A percentile compares a stretch with the other conserved stretches of the same genome.
Evolutionary conservation across 805 yeast genomes (phyloP).

Genomic region (Cyberlindnera bimundalis): DNA sequence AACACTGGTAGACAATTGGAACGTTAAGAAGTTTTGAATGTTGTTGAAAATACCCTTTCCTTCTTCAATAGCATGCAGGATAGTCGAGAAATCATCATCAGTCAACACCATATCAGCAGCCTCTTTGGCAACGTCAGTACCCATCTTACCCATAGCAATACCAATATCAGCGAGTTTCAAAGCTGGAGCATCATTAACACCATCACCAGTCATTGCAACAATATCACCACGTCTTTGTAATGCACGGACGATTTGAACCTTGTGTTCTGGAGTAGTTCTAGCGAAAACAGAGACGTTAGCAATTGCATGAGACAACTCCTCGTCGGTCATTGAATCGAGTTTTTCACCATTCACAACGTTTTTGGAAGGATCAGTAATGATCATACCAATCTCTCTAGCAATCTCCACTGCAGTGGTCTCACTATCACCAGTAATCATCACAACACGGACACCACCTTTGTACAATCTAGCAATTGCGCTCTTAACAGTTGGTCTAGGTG

Average conservation of each 20-base stretch:
- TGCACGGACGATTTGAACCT: conserved; percentile 84
- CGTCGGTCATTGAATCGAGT: conserved; percentile 69
- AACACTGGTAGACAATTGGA: conserved; percentile 92
- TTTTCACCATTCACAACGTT: conserved; percentile 84
- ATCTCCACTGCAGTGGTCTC: conserved; percentile 83
- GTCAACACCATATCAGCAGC: conserved; percentile 98
- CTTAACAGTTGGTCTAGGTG: conserved; percentile 88
- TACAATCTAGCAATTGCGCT: conserved; percentile 70
- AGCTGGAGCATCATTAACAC: conserved; percentile 99
- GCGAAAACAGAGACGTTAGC: conserved; percentile 87
- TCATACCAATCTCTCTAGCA: conserved; percentile 89
- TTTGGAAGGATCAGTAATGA: conserved; percentile 54
- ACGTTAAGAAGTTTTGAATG: conserved; percentile 90
- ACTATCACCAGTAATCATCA: conserved; percentile 96
- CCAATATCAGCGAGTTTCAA: conserved; percentile 94
- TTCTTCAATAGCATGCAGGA: conserved; percentile 89
- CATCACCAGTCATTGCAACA: conserved; percentile 99
- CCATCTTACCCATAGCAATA: conserved; percentile 88
- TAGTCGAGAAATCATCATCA: conserved; percentile 95
- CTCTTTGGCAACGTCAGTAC: conserved; percentile 98
- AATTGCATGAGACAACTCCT: conserved; percentile 70
- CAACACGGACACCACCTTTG: conserved; percentile 94
- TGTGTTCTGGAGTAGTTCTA: conserved; percentile 93
- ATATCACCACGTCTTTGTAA: conserved; percentile 88
- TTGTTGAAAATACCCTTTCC: conserved; percentile 97